These are phyloP conservation scores for Colletotrichum sp. DNA, from an alignment of 2,329 filamentous ascomycete species.

Conservation along the genomic window DNA sequence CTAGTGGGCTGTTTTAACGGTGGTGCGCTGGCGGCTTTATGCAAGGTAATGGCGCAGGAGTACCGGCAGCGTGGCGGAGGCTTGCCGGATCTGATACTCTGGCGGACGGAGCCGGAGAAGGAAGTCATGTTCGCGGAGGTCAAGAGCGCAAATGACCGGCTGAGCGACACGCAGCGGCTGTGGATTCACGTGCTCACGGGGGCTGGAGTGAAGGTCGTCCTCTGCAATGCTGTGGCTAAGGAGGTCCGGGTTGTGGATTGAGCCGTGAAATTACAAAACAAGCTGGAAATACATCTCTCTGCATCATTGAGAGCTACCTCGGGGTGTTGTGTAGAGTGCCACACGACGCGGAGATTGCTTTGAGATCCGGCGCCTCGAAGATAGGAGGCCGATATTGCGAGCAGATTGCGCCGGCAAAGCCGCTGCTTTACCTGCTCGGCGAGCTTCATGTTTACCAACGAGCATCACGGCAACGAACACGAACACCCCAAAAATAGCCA, in stretches of 20 bases:
- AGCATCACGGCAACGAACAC: background rate
- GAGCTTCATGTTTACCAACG: background rate
- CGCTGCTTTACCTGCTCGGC: background rate
- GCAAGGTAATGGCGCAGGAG: slow-evolving; percentile 95
- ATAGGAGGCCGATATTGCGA: background rate
- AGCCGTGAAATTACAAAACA: background rate
- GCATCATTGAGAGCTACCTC: background rate
- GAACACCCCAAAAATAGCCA: slow-evolving; percentile 14
- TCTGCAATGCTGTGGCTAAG: slow-evolving; percentile 69
- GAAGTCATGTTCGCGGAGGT: slow-evolving; percentile 80
- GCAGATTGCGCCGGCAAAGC: background rate
- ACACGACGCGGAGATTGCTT: slow-evolving; percentile 13
- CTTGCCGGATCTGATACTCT: slow-evolving; percentile 91
- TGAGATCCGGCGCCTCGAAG: background rate
- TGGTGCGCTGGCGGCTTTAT: slow-evolving; percentile 81
- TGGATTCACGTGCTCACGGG: slow-evolving; percentile 95
- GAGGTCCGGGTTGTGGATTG: slow-evolving; percentile 50
- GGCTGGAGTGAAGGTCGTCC: slow-evolving; percentile 83
- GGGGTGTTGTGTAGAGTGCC: background rate
- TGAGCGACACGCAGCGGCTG: slow-evolving; percentile 94
- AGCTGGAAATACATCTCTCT: background rate
- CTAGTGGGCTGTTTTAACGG: slow-evolving; percentile 79
- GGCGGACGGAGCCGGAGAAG: slow-evolving; percentile 56
- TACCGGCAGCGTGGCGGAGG: slow-evolving; percentile 86
- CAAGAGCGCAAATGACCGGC: slow-evolving; percentile 85